Conservation (phyloP, 306 rosid genomes). For the Trifolium fragiferum region DNA sequence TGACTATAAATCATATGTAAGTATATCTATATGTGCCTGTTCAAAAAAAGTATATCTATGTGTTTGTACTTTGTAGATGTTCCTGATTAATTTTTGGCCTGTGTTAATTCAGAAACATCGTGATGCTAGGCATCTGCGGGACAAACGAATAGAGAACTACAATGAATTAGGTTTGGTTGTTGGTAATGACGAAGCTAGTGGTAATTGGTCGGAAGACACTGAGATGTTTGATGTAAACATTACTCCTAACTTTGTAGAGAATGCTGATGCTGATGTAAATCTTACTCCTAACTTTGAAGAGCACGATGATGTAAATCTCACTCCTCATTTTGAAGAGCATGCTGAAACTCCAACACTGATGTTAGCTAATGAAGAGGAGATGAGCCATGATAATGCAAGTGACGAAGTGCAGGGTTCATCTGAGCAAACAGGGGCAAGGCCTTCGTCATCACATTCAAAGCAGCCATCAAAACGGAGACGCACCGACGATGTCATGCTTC, state of each 20-base stretch:
- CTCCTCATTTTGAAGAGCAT: slow-evolving; percentile 41
- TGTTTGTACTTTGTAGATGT: not conserved
- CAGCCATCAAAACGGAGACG: slow-evolving; percentile 52
- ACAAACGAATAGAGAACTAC: slow-evolving; percentile 48
- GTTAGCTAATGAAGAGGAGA: slow-evolving; percentile 41
- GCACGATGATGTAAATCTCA: slow-evolving; percentile 34
- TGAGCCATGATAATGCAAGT: slow-evolving; percentile 46
- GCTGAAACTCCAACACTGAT: slow-evolving; percentile 50
- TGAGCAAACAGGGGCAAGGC: slow-evolving; percentile 57
- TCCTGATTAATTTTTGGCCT: slow-evolving; percentile 29
- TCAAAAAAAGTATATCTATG: not conserved
- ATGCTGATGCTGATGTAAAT: slow-evolving; percentile 23
- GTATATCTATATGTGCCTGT: not conserved
- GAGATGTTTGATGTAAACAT: slow-evolving; percentile 45
- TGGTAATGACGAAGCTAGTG: slow-evolving; percentile 52
- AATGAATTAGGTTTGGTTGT: slow-evolving; percentile 53
- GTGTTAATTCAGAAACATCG: slow-evolving; percentile 53
- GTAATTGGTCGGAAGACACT: slow-evolving; percentile 46
- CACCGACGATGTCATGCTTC: slow-evolving; percentile 45
- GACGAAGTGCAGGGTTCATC: slow-evolving; percentile 57
- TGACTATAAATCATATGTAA: not conserved
- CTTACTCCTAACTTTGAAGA: slow-evolving; percentile 37
- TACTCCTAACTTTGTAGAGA: slow-evolving; percentile 41
- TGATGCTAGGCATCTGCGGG: slow-evolving; percentile 50
- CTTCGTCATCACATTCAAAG: slow-evolving; percentile 58